Evolutionary conservation across 306 rosid genomes (phyloP), one percentile per base, ranked within the genome.

Genomic region (Ziziphus jujuba): DNA sequence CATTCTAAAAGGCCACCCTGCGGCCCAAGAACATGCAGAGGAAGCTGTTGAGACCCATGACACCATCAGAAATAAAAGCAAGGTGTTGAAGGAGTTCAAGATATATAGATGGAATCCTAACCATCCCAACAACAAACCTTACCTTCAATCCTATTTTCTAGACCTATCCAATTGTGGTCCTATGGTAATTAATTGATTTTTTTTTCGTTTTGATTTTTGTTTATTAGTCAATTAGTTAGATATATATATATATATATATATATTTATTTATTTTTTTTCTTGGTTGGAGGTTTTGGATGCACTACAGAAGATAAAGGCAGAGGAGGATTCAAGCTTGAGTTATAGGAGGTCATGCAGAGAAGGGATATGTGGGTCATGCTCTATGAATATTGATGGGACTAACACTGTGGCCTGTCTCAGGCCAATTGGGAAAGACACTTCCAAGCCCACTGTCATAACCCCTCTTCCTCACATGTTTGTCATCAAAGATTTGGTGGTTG

Each of bases 271-370:
- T 19, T 61, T 4, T 17, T 33, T 55, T 33, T n/a, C n/a, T n/a
- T n/a, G n/a, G n/a, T n/a, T n/a, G n/a, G 31, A 75, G 84, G 82
- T 77, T 16, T 71, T 84, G 77, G 83, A 84, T 68, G 85, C 76
- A 23, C 55, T 80, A 34, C 81, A 77, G 56, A 84, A 74, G 73
- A 80, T 80, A 48, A 80, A 84, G 55, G 83, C 75, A 54, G 83
- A 74, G 72, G 66, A 74, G 9, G 81, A 84, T 69, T 56, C 88
- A 24, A 74, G 75, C 61, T 69, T 80, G 71, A 74, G 77, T 64
- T 64, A 77, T 33, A 64, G 83, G 70, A 74, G 83, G 70, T 84
- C 85, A 11, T 84, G 84, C 44, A 68, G 82, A 47, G 81, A 80
- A 78, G 81, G 84, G 3, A 75, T 78, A 56, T 81, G 89, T 61